Percentiles rank a stretch among this genome's conserved stretches.
These are phyloP conservation scores for Rosellinia necatrix DNA, from an alignment of 2,329 filamentous ascomycete species.

Conservation along the genomic window DNA sequence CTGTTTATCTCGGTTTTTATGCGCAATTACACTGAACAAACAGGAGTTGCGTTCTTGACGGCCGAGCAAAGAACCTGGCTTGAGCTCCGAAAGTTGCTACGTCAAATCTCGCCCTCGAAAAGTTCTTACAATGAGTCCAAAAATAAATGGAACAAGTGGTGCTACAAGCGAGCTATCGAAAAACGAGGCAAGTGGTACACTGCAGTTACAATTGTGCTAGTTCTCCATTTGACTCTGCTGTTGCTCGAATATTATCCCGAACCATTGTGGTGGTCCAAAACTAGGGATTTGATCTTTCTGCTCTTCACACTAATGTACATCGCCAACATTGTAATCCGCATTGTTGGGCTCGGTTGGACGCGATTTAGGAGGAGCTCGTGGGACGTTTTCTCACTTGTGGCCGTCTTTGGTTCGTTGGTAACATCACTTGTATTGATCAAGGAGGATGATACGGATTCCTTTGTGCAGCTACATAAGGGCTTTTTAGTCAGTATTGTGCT, in stretches of 20 bases:
- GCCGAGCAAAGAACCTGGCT: conserved; percentile 97
- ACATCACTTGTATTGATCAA: conserved; percentile 79
- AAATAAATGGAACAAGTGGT: conserved; percentile 86
- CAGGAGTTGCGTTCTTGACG: conserved; percentile 92
- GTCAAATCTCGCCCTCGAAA: conserved; percentile 94
- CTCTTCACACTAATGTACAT: conserved; percentile 81
- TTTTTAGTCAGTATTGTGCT: conserved; percentile 90
- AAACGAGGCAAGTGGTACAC: conserved; percentile 93
- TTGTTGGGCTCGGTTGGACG: conserved; percentile 88
- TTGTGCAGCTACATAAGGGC: conserved; percentile 86
- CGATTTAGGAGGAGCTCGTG: conserved; percentile 92
- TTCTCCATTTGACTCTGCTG: conserved; percentile 82
- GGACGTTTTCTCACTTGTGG: conserved; percentile 86
- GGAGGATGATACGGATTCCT: conserved; percentile 61
- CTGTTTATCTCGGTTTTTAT: conserved; percentile 99
- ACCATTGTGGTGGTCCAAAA: conserved; percentile 68
- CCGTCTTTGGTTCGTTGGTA: conserved; percentile 78
- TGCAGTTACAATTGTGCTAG: conserved; percentile 76
- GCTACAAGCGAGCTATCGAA: conserved; percentile 89
- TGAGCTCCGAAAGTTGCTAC: conserved; percentile 86
- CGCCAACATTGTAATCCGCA: conserved; percentile 79
- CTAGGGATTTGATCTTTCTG: conserved; percentile 79
- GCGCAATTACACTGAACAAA: conserved; percentile 99
- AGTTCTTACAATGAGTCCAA: conserved; percentile 79
- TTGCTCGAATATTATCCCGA: conserved; percentile 86